Evolutionary conservation across 208 protist genomes (phyloP).

Genomic region (Angomonas ambiguus): DNA sequence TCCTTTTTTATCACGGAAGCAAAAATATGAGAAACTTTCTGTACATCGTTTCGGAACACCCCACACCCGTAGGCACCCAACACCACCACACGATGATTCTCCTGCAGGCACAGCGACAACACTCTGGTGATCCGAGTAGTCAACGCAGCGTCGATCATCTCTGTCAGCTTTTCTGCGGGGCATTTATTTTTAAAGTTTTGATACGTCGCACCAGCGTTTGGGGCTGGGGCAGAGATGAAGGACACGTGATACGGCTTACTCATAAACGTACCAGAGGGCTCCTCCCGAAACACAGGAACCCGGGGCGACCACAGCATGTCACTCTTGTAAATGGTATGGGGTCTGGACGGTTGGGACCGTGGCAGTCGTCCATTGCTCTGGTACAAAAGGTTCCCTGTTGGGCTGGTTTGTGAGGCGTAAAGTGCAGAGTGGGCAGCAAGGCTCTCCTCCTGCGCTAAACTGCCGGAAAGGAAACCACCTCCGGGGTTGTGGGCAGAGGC

Average conservation of each 20-base stretch:
- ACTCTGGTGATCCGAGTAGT: constrained; percentile 8
- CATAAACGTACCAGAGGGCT: constrained; percentile 7
- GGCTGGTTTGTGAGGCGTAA: constrained; percentile 17
- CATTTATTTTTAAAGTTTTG: constrained; percentile 3
- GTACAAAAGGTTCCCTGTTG: constrained; percentile 5
- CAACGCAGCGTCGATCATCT: constrained; percentile 5
- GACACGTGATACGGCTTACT: constrained; percentile 13
- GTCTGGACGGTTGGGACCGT: background rate
- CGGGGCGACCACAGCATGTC: constrained; percentile 13
- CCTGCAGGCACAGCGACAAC: constrained; percentile 1
- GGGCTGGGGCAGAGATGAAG: constrained; percentile 17
- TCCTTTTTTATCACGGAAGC: background rate
- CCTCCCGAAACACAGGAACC: constrained; percentile 19
- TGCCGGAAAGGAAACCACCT: constrained; percentile 18
- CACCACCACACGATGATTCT: constrained; percentile 1
- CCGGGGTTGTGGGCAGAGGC: constrained; percentile 21
- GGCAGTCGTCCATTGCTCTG: constrained; percentile 6
- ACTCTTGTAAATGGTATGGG: constrained; percentile 18
- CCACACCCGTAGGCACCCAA: constrained; percentile 23
- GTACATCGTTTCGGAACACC: constrained; percentile 14
- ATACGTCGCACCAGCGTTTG: constrained; percentile 18
- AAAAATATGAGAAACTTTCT: constrained; percentile 3
- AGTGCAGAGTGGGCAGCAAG: constrained; percentile 15
- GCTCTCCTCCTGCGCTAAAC: constrained; percentile 20
- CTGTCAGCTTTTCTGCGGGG: background rate